Base-by-base conservation (phyloP, 2,329 filamentous ascomycete genomes). In the Sporothrix variecibatus region DNA sequence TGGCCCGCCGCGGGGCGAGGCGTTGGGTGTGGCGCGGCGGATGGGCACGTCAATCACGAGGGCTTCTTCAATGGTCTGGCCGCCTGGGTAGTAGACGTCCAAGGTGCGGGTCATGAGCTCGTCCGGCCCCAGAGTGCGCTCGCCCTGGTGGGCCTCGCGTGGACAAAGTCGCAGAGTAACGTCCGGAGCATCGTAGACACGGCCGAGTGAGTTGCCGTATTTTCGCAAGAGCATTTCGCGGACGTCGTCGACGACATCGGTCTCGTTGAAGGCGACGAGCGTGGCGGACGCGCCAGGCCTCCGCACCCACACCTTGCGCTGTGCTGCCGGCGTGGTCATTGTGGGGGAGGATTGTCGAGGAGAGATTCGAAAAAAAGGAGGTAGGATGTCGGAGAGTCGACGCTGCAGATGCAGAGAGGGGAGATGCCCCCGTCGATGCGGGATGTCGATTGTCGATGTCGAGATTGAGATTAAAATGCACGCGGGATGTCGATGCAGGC, bases 301-400 rank as follows among this genome's bases (percentile, higher is more conserved):
- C 85, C 93, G 96, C 81, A 98, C 95, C 96, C 96, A 99, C 79
- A 98, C 91, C 86, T 97, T 98, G 81, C 94, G 89, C 74, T 87
- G 90, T 46, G 43, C 65, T 34, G 70, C 49, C n/a, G 62, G 62
- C 1, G 62, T 28, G 51, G 60, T 28, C 38, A 71, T 62, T 69
- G 71, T 74, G 11, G 60, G n/a, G 40, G 40, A 11, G n/a, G 40
- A 12, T n/a, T 5, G 49, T 70, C 28, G 49, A 40, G 28, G 28
- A 20, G 49, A 46, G 28, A 12, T 17, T 20, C 5, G 11, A 20
- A 49, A 5, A 43, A 2, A 28, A 26, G 28, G 67, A 53, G 17
- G 46, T 15, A 23, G 7, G 51, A 28, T 26, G 51, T 56, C 38
- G 62, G 15, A 12, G 9, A 40, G 3, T 12, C 62, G 38, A 43